phyloP scores from a whole-genome alignment of 805 yeast genomes.

The Nakazawaea holstii region DNA sequence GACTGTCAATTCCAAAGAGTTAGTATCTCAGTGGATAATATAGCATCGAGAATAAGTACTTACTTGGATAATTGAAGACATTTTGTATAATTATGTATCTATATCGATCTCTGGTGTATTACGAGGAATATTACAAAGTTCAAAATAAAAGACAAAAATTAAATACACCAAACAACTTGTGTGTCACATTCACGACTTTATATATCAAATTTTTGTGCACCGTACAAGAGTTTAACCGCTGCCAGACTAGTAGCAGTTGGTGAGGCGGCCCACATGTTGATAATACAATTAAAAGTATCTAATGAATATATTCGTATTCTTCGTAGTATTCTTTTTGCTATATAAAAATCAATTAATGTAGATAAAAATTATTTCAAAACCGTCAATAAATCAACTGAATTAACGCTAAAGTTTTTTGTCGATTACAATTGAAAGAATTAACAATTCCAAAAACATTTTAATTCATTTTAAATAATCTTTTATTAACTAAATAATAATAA shows the following conservation, averaged over 20 bases:
- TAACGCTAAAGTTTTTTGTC: too few species aligned
- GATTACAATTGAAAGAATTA: not conserved
- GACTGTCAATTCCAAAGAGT: constrained; percentile 20
- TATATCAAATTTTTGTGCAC: too few species aligned
- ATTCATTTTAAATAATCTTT: not conserved
- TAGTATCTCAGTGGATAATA: constrained; percentile 2
- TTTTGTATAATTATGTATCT: not conserved
- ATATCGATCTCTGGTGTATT: too few species aligned
- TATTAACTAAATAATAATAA: not conserved
- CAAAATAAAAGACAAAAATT: too few species aligned
- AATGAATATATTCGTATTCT: constrained; percentile 9
- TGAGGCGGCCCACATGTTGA: too few species aligned
- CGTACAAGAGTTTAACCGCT: too few species aligned
- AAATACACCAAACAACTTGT: too few species aligned
- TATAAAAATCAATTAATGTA: not conserved
- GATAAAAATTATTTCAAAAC: too few species aligned
- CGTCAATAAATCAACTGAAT: not conserved
- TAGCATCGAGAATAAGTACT: constrained; percentile 11
- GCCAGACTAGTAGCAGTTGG: too few species aligned
- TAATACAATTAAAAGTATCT: not conserved
- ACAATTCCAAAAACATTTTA: too few species aligned
- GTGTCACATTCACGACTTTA: too few species aligned
- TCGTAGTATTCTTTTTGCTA: constrained; percentile 5
- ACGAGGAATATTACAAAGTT: too few species aligned
- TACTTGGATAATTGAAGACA: constrained; percentile 6